Evolutionary conservation across 2,329 filamentous ascomycete species (phyloP).

Genomic region (Elsinoe batatas): DNA sequence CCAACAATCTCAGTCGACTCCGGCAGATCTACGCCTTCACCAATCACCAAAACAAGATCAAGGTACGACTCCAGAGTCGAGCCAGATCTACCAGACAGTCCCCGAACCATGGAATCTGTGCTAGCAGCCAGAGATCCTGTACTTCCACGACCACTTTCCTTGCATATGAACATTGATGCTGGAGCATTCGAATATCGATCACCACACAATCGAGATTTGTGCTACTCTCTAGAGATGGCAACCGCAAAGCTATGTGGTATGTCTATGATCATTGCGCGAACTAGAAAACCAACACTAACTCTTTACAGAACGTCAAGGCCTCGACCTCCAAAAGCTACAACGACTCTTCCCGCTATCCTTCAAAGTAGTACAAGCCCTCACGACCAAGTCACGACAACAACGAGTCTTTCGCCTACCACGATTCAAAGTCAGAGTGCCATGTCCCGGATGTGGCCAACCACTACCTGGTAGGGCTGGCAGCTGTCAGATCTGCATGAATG

Average conservation of each 20-base stretch:
- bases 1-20: neutral
- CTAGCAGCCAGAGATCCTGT: conserved; percentile 1
- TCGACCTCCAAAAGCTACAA: conserved; percentile 3
- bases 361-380: neutral
- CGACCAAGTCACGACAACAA: conserved; percentile 3
- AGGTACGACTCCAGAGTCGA: neutral
- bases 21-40: neutral
- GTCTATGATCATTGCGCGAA: neutral
- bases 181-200: neutral
- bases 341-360: conserved; percentile 9
- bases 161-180: conserved; percentile 4
- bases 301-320: conserved; percentile 3
- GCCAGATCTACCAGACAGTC: neutral
- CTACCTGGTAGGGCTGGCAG: neutral
- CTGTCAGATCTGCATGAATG: conserved; percentile 8
- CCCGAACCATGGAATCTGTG: conserved; percentile 8
- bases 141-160: neutral
- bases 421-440: conserved; percentile 4
- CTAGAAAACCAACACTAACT: neutral
- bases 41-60: neutral
- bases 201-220: neutral
- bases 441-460: conserved; percentile 1
- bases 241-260: conserved; percentile 10
- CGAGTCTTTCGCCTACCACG: conserved; percentile 9
- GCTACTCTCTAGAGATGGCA: conserved; percentile 1